phyloP scores from a whole-genome alignment of 2,329 filamentous ascomycete species.

The Ophiostoma himal-ulmi region DNA sequence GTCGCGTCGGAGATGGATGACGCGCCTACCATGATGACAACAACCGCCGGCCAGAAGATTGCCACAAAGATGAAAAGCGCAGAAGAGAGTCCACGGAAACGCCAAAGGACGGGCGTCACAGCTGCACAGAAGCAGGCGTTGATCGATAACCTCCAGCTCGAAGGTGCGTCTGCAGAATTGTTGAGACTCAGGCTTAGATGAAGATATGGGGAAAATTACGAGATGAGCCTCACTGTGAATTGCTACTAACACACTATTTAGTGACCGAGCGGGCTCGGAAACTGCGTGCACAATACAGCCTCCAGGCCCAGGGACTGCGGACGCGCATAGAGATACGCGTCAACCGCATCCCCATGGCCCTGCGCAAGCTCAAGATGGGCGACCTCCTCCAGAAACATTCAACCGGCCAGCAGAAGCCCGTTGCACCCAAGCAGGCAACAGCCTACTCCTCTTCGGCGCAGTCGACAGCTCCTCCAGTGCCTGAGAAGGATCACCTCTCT shows the following conservation, averaged over 20 bases:
- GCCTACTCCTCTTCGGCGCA: slow-evolving; percentile 23
- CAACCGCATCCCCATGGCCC: slow-evolving; percentile 76
- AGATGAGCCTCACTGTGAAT: background rate
- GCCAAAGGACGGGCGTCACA: slow-evolving; percentile 56
- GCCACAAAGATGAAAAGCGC: slow-evolving; percentile 35
- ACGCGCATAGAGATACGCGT: slow-evolving; percentile 87
- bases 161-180: slow-evolving; percentile 50
- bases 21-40: slow-evolving; percentile 24
- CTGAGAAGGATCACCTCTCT: slow-evolving; percentile 41
- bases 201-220: background rate
- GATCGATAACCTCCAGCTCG: slow-evolving; percentile 82
- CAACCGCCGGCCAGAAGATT: slow-evolving; percentile 27
- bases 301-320: slow-evolving; percentile 78
- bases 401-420: slow-evolving; percentile 39
- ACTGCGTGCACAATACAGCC: slow-evolving; percentile 78
- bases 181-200: background rate
- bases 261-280: slow-evolving; percentile 84
- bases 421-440: slow-evolving; percentile 27
- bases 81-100: slow-evolving; percentile 56
- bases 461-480: slow-evolving; percentile 41
- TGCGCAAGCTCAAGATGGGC: slow-evolving; percentile 75
- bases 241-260: slow-evolving; percentile 35
- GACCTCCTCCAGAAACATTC: slow-evolving; percentile 59
- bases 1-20: slow-evolving; percentile 30
- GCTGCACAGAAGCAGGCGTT: slow-evolving; percentile 74